These are phyloP conservation scores for Thelephora ganbajun DNA, from an alignment of 768 basidiomycete genomes.

Conservation along the genomic window DNA sequence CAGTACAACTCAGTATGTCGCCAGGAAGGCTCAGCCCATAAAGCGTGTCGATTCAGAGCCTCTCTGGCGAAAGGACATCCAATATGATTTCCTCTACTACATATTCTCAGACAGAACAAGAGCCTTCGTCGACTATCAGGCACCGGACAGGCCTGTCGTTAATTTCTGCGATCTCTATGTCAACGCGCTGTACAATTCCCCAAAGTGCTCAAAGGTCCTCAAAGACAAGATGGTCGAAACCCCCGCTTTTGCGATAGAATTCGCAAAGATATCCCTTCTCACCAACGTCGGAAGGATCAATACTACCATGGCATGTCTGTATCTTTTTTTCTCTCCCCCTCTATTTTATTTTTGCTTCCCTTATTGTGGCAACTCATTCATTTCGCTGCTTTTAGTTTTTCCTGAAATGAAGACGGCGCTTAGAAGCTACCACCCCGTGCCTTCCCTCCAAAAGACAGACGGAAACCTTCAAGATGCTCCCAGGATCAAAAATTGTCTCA, in stretches of 20 bases:
- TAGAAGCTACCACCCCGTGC: conserved; percentile 84
- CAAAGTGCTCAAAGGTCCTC: conserved; percentile 77
- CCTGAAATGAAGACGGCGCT: conserved; percentile 89
- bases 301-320: conserved; percentile 79
- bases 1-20: conserved; percentile 21
- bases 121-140: conserved; percentile 56
- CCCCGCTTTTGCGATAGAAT: conserved; percentile 63
- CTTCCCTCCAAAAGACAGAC: conserved; percentile 76
- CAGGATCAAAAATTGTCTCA: conserved; percentile 82
- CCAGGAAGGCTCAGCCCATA: conserved; percentile 55
- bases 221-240: conserved; percentile 80
- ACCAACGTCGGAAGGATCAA: conserved; percentile 88
- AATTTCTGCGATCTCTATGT: conserved; percentile 78
- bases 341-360: too few relatives aligned
- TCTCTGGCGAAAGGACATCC: conserved; percentile 70
- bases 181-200: conserved; percentile 65
- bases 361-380: conserved; percentile 1
- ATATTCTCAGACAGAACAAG: conserved; percentile 59
- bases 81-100: conserved; percentile 70
- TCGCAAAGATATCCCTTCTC: conserved; percentile 71
- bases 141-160: conserved; percentile 33
- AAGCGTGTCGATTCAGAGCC: conserved; percentile 77
- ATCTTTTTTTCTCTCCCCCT: conserved; percentile 4
- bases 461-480: conserved; percentile 86
- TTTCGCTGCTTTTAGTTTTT: conserved; percentile 43